Evolutionary conservation across 2,329 filamentous ascomycete species (phyloP), one percentile per base, ranked within the genome.

Genomic region (Raffaelea ambrosiae): DNA sequence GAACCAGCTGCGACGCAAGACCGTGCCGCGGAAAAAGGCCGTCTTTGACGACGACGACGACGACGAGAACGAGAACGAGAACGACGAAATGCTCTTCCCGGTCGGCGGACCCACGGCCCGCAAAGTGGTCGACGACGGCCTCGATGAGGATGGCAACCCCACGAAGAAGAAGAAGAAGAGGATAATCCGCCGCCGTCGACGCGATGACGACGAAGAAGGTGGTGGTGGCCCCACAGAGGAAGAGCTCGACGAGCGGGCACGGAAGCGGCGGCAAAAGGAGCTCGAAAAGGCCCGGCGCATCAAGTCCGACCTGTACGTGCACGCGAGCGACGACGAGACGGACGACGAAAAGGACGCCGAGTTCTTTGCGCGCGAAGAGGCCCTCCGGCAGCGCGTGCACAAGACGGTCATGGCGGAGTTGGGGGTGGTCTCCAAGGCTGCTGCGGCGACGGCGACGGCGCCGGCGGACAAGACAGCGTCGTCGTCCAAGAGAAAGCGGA

Each of bases 271-370:
- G 47, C 72, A 82, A 46, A 84, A 79, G 55, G 83, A 95, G 55
- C 69, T 78, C n/a, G 88, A 90, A 58, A 89, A 89, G 65, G 75
- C 81, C 43, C 72, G 73, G 29, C 86, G 84, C 61, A 85, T 93
- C 67, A 97, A 96, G 71, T 94, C 86, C 58, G 82, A 83, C 21
- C 66, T 91, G 36, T 91, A 82, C 58, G 85, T 98, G 44, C 79
- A 84, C 49, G 82, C 84, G 35, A 88, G 85, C 55, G 93, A 97
- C 61, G 93, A 97, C 46, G 89, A 95, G 56, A 83, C 77, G n/a
- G 88, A 95, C 58, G 88, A 89, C 42, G 77, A 79, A 48, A 79
- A 86, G 16, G 72, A 74, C 44, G 64, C 70, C 20, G 80, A 77
- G 19, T 96, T 96, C 66, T 96, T 91, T 64, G 81, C 76, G 3